phyloP scores from a whole-genome alignment of 2,329 filamentous ascomycete species.

The Fusarium mangiferae region DNA sequence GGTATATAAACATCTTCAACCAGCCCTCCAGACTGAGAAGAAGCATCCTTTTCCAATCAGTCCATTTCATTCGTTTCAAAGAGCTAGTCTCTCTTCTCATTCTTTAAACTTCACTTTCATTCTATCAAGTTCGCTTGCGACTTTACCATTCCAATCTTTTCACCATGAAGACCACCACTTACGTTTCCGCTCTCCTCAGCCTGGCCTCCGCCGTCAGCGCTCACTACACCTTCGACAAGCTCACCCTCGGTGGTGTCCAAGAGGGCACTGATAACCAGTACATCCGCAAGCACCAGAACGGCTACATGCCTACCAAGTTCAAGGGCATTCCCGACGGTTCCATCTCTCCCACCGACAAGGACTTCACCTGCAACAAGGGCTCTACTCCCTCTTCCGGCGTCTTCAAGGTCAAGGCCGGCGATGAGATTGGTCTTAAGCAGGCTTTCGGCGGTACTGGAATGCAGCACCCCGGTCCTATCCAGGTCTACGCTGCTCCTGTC shows the following conservation, averaged over 20 bases:
- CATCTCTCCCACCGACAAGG: slow-evolving; percentile 16
- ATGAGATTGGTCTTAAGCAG: slow-evolving; percentile 18
- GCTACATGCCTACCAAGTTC: slow-evolving; percentile 24
- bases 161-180: slow-evolving; percentile 20
- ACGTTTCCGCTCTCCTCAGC: slow-evolving; percentile 13
- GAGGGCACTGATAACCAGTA: slow-evolving; percentile 12
- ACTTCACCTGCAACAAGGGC: slow-evolving; percentile 20
- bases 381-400: background rate
- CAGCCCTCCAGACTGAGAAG: background rate
- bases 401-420: slow-evolving; percentile 22
- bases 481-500: slow-evolving; percentile 16
- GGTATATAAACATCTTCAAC: background rate
- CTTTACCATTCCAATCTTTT: background rate
- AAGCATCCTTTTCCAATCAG: slow-evolving; percentile 16
- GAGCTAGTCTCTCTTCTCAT: slow-evolving; percentile 23
- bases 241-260: background rate
- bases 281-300: slow-evolving; percentile 21
- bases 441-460: slow-evolving; percentile 15
- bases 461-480: slow-evolving; percentile 15
- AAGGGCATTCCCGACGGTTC: slow-evolving; percentile 6
- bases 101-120: slow-evolving; percentile 7
- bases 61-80: slow-evolving; percentile 20
- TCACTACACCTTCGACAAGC: slow-evolving; percentile 23
- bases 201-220: slow-evolving; percentile 16
- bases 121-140: slow-evolving; percentile 14